Conservation (phyloP, 345 rosid species). For the Hevea brasiliensis region DNA sequence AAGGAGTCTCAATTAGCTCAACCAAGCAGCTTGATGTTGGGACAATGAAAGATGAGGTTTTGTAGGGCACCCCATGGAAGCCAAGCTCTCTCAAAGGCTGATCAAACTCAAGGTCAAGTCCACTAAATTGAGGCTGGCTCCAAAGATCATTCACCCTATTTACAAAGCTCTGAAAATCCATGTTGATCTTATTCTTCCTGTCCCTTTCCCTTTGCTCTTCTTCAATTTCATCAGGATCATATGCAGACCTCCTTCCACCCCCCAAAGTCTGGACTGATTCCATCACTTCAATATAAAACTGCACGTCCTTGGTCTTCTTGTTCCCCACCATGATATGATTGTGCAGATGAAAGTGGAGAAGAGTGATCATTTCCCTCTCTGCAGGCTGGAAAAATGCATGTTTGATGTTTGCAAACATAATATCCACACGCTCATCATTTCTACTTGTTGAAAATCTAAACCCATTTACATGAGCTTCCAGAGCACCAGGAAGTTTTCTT, state of each 20-base stretch:
- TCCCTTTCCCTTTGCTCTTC: conserved; percentile 93
- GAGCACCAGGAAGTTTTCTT: conserved; percentile 81
- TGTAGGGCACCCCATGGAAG: conserved; percentile 89
- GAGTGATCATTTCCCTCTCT: conserved; percentile 90
- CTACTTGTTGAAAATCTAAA: conserved; percentile 77
- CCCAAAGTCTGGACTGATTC: conserved; percentile 87
- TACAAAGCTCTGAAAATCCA: conserved; percentile 83
- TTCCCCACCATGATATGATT: conserved; percentile 96
- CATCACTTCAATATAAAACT: conserved; percentile 90
- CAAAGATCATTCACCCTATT: conserved; percentile 83
- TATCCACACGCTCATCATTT: conserved; percentile 78
- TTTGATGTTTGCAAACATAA: conserved; percentile 80
- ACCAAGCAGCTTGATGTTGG: conserved; percentile 92
- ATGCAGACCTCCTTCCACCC: conserved; percentile 87
- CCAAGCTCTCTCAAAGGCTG: conserved; percentile 95
- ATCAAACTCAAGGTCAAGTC: conserved; percentile 91
- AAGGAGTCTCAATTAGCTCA: conserved; percentile 81
- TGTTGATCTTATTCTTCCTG: conserved; percentile 83
- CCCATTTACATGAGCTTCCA: conserved; percentile 87
- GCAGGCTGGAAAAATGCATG: conserved; percentile 97
- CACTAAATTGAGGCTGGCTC: conserved; percentile 78
- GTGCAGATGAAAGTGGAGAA: conserved; percentile 82
- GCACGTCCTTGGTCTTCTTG: conserved; percentile 94
- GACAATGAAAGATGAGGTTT: conserved; percentile 75
- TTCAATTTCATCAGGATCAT: conserved; percentile 95